Percentiles rank a stretch among this genome's conserved stretches.
Evolutionary conservation across 73 alveolate species (phyloP).

Genomic region (Uronychia binucleata): DNA sequence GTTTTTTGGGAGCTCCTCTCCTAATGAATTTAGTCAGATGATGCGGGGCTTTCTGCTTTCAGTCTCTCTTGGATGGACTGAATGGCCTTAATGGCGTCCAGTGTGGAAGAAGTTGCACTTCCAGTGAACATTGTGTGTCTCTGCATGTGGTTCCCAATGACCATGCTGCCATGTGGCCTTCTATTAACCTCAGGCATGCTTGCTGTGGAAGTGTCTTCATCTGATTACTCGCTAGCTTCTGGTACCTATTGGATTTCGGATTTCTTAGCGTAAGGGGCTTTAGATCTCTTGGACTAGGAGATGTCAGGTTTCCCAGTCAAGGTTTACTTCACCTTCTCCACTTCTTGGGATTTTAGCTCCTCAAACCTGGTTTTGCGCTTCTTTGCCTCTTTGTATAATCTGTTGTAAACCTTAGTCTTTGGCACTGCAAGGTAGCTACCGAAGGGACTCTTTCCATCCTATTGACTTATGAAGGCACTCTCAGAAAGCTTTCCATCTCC

Average conservation of each 20-base stretch:
- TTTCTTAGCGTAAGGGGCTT: background rate
- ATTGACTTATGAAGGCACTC: too few relatives aligned
- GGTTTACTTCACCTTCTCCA: background rate
- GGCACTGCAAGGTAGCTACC: background rate
- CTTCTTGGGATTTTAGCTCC: background rate
- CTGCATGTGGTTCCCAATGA: background rate
- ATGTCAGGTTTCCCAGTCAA: background rate
- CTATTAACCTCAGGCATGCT: background rate
- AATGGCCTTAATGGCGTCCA: background rate
- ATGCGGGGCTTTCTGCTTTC: background rate
- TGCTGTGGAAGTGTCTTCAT: background rate
- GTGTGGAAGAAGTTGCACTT: background rate
- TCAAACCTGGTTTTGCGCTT: background rate
- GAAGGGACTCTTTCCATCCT: background rate
- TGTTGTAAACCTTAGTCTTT: background rate
- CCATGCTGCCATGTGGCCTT: background rate
- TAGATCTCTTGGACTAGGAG: background rate
- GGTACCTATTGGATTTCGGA: background rate
- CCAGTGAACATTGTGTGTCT: background rate
- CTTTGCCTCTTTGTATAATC: background rate
- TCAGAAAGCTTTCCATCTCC: background rate
- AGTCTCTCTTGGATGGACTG: background rate
- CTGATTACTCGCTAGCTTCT: background rate
- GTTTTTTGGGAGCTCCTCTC: background rate
- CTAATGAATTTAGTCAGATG: background rate